A percentile compares a stretch with the other conserved stretches of the same genome.
phyloP scores from a whole-genome alignment of 2,329 filamentous ascomycete genomes.

The Colletotrichum higginsianum region DNA sequence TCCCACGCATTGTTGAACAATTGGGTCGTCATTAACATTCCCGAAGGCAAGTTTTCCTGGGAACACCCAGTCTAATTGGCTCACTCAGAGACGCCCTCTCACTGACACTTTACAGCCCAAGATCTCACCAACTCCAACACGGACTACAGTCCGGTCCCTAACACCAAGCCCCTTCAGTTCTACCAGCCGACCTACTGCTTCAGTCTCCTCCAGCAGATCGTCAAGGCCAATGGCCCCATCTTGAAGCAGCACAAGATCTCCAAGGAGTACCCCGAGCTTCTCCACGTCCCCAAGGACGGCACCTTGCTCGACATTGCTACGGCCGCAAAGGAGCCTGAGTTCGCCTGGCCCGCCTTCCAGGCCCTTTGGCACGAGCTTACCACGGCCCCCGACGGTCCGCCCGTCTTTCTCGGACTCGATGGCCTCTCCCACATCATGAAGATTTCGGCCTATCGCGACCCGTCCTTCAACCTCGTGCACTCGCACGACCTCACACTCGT shows the following conservation, averaged over 20 bases:
- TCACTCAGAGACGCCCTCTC: neutral
- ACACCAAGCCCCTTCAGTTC: constrained; percentile 73
- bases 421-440: constrained; percentile 87
- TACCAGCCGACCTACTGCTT: constrained; percentile 85
- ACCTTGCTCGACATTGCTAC: constrained; percentile 79
- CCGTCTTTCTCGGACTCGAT: constrained; percentile 83
- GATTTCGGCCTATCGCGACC: constrained; percentile 80
- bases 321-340: constrained; percentile 81
- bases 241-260: constrained; percentile 67
- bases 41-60: constrained; percentile 78
- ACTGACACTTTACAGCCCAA: constrained; percentile 69
- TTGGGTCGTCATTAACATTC: constrained; percentile 91
- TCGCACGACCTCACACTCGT: constrained; percentile 86
- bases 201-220: constrained; percentile 80
- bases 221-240: constrained; percentile 78
- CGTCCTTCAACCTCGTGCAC: constrained; percentile 82
- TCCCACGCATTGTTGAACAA: constrained; percentile 84
- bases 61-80: neutral
- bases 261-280: constrained; percentile 64
- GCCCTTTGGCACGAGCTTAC: constrained; percentile 86
- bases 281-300: constrained; percentile 72
- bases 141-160: constrained; percentile 80
- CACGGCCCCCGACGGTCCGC: constrained; percentile 63
- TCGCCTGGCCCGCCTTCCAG: constrained; percentile 85
- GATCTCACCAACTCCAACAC: constrained; percentile 86